Evolutionary conservation across 169 alveolate species (phyloP), one percentile per base, ranked within the genome.

Genomic region (Eimeria praecox): DNA sequence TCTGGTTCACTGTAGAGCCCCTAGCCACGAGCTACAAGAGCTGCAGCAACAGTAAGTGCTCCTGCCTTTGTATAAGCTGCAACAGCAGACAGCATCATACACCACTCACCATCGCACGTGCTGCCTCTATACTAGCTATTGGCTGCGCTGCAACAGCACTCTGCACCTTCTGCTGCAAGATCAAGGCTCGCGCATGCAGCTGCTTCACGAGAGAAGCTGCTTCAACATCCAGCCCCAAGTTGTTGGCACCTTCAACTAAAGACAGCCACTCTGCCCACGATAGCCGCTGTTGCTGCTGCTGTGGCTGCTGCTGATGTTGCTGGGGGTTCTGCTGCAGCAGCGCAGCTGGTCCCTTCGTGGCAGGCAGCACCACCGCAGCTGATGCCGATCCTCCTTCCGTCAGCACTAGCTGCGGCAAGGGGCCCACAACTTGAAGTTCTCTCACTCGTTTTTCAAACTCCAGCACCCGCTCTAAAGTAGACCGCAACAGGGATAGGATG

Each of bases 321-420:
- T 80, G 90, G 30, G 90, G 14, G 30, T 46, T 49, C 54, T 80
- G 90, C 71, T 46, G 90, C 90, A 80, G 90, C 90, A 80, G 90
- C 90, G 90, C 90, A 46, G 90, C 90, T 16, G 90, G 90, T 8
- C 90, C 90, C 71, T 80, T 80, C 5, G 90, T 80, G 64, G 90
- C 90, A 30, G 90, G 90, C n/a, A 80, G 71, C 3, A 80, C 71
- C 69, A 80, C 90, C 35, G 90, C 49, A n/a, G 90, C 49, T 44
- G 90, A 20, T 44, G 71, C 90, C 9, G 90, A 24, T 3, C 90
- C 95, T n/a, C 95, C 71, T 42, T 56, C 73, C 33, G 95, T 52
- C 54, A 91, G 91, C 82, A 42, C 44, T 27, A 91, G 35, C 44
- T 52, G 85, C 44, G 90, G 95, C 78, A 91, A 89, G 35, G 95